Base-by-base conservation (phyloP, 305 asterid genomes). In the Ilex paraguariensis region DNA sequence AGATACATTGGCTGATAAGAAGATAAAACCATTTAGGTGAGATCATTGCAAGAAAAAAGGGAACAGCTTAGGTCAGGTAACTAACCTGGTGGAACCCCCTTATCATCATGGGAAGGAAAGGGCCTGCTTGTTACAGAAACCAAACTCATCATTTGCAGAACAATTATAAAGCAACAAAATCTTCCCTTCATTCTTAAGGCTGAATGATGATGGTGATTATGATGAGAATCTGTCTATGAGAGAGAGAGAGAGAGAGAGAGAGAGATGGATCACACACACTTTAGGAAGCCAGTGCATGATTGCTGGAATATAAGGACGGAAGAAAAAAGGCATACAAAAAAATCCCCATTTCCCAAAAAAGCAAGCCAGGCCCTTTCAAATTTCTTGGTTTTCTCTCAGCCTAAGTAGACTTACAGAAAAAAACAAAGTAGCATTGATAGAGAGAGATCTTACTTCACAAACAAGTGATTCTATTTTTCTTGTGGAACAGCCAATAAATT, bases 381-480 rank as follows among this genome's bases (percentile, higher is more conserved):
- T 56, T 63, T 60, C 62, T 64, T 68, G 75, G 64, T 52, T 68
- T 73, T 73, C 70, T 76, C 61, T 55, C 60, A 39, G 54, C 36
- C 60, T 56, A 67, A 59, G 50, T 21, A 21, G 28, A 21, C 28
- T 21, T 1, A 21, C 28, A 1, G 28, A 21, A 21, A 21, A 21
- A 21, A 21, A 21, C 28, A 21, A 21, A 21, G 28, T 62, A 30
- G 46, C 52, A 63, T 56, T 46, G 69, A 56, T 58, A 66, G 77
- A 72, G 44, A 59, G 79, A 60, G 67, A 67, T 59, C 40, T 83
- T 82, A 76, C 85, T 79, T 82, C 71, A 54, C 65, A 63, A 73
- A 81, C 85, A 86, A 86, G 91, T 73, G 86, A 83, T 79, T 76
- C 84, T 75, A 60, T 54, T 39, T 33, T 64, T 54, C 28, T 21